Evolutionary conservation across 1,284 basidiomycete genomes (phyloP), one percentile per base, ranked within the genome.

Genomic region (Puccinia horiana): DNA sequence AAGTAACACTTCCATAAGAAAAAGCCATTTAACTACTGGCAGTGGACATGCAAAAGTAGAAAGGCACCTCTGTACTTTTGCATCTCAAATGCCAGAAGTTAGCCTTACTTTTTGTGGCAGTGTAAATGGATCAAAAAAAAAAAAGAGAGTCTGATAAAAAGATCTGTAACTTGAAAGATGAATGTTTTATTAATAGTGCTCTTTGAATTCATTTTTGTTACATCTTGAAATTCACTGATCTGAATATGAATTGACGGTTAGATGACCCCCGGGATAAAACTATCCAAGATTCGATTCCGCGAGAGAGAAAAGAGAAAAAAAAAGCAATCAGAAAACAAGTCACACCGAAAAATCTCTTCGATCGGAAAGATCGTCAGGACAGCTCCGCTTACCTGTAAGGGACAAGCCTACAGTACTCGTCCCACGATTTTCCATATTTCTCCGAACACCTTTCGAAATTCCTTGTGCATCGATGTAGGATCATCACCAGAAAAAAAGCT

Each of bases 361-460:
- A 29, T 18, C 32, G 37, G 11, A 37, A 63, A n/a, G n/a, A n/a
- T n/a, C n/a, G n/a, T n/a, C n/a, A 63, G 32, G 32, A 16, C 35
- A 63, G 61, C 26, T 2, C 29, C 35, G 37, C 67, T 70, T 18
- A 86, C 85, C 83, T 83, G 69, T 86, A 86, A 26, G 86, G 85
- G 1, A 86, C 86, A 52, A 84, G 88, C 72, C 90, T 88, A 88
- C 94, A 95, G 88, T 96, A 96, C 83, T 91, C 90, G 29, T 93
- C 93, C 95, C 95, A 98, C 87, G 96, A 95, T 85, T 96, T 94
- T 63, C 94, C 94, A 86, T 98, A 99, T 89, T 99, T 99, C 85
- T 91, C 87, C 3, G 92, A 92, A 88, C 96, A 98, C 83, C 92
- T 92, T 84, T 82, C 85, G 75, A 84, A 82, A 76, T 86, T 85